Base-by-base conservation (phyloP, 2,329 filamentous ascomycete species). In the Nannizzia gypsea region DNA sequence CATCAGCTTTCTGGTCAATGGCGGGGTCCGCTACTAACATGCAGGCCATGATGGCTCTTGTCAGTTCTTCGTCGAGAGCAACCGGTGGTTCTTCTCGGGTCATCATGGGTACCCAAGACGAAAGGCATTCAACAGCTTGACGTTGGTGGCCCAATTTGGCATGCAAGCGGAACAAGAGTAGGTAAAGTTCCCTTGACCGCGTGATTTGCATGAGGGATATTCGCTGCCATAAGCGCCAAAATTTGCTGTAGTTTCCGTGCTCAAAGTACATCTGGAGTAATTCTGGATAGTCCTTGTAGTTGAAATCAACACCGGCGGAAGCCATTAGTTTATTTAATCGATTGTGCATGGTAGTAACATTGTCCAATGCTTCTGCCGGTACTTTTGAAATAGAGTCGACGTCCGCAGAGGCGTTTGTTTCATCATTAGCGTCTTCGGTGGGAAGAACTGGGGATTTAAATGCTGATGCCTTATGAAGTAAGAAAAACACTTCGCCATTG, bases 201-300 rank as follows among this genome's bases (percentile, higher is more conserved):
- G 75, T 65, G 6, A 70, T 67, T 42, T 77, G 71, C 64, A 79
- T 78, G 44, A 79, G 75, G 13, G 83, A 72, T 3, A 82, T 77
- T 60, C 78, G 75, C 59, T 78, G 78, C 77, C 85, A 88, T 8
- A 78, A 67, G 20, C 81, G 76, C 83, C 83, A 87, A 66, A 88
- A 83, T 4, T 74, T 73, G 15, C 77, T 69, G 77, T 82, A 85
- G 64, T 83, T 73, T 17, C 68, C 66, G 61, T 76, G 75, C 20
- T 65, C 63, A 3, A 80, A 71, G 22, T 68, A 64, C 3, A 69
- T 65, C 3, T 67, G 60, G 65, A 73, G 71, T 4, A 75, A 66
- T 13, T 58, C 60, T 38, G 68, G 68, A 9, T 68, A 69, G 15
- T 71, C 61, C 3, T 64, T 59, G 8, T 67, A 63, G 17, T 71